Conservation (phyloP, 495 filamentous ascomycete species). For the Penicillium robsamsonii region DNA sequence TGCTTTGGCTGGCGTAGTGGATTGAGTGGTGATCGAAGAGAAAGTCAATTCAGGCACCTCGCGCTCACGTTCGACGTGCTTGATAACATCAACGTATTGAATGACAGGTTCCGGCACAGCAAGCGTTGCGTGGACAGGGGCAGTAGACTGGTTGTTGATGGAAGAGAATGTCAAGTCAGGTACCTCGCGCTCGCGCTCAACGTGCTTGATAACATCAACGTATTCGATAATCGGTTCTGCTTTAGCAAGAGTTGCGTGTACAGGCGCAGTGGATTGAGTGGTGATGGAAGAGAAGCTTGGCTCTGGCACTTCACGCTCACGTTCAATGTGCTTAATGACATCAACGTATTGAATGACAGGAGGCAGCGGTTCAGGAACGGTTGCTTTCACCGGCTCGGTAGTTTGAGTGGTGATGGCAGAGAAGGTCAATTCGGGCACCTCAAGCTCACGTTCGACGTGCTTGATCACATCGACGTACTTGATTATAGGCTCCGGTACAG, state of each 20-base stretch:
- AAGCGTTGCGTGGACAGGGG: conserved; percentile 20
- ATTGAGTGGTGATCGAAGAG: conserved; percentile 47
- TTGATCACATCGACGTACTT: conserved; percentile 10
- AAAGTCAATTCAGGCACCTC: conserved; percentile 37
- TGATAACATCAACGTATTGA: conserved; percentile 11
- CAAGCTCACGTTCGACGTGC: conserved; percentile 9
- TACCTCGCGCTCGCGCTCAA: conserved; percentile 20
- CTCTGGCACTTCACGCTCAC: conserved; percentile 3
- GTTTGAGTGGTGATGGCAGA: conserved; percentile 25
- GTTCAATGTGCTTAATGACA: conserved; percentile 12
- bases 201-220: conserved; percentile 2
- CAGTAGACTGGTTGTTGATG: conserved; percentile 20
- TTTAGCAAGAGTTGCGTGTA: neutral
- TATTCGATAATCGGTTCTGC: conserved; percentile 13
- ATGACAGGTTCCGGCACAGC: conserved; percentile 10
- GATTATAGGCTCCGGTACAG: conserved; percentile 14
- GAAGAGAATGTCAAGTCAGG: conserved; percentile 30
- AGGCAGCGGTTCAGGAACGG: conserved; percentile 9
- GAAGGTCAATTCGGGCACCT: conserved; percentile 24
- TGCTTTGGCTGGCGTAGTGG: conserved; percentile 49
- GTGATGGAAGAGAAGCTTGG: conserved; percentile 6
- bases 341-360: conserved; percentile 9
- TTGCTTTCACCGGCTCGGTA: conserved; percentile 25
- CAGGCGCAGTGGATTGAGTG: conserved; percentile 1
- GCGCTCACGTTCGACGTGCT: conserved; percentile 12